Evolutionary conservation across 2,329 filamentous ascomycete species (phyloP).

Genomic region (Pseudogymnoascus sp.): DNA sequence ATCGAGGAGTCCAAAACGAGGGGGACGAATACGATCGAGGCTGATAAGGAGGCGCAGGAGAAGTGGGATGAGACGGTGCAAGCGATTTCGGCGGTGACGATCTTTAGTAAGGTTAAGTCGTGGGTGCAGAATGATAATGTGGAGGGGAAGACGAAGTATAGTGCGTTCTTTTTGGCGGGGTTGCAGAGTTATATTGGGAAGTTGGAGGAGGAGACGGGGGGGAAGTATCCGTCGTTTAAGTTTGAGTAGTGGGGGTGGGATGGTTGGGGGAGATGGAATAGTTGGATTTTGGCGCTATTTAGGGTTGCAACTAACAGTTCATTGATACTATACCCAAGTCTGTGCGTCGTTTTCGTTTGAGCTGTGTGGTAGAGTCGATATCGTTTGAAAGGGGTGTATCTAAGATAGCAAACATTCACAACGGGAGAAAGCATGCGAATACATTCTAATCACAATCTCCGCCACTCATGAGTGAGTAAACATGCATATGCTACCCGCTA

Average conservation of each 20-base stretch:
- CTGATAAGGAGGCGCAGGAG: constrained; percentile 25
- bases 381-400: background rate
- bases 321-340: no score
- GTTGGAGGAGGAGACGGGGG: background rate
- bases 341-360: no score
- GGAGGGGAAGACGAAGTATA: background rate
- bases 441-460: background rate
- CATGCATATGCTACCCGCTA: constrained; percentile 3
- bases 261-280: no score
- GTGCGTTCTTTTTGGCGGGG: background rate
- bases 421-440: background rate
- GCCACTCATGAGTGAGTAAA: background rate
- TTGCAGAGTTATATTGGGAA: background rate
- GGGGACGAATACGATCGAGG: constrained; percentile 27
- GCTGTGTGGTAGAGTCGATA: no score
- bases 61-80: constrained; percentile 21
- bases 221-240: background rate
- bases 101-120: background rate
- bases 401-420: background rate
- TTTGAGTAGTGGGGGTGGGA: background rate
- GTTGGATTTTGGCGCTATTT: no score
- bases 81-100: background rate
- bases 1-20: constrained; percentile 29
- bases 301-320: no score
- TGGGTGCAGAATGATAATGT: constrained; percentile 5